Base-by-base conservation (phyloP, 2,329 filamentous ascomycete species). In the Biscogniauxia marginata region DNA sequence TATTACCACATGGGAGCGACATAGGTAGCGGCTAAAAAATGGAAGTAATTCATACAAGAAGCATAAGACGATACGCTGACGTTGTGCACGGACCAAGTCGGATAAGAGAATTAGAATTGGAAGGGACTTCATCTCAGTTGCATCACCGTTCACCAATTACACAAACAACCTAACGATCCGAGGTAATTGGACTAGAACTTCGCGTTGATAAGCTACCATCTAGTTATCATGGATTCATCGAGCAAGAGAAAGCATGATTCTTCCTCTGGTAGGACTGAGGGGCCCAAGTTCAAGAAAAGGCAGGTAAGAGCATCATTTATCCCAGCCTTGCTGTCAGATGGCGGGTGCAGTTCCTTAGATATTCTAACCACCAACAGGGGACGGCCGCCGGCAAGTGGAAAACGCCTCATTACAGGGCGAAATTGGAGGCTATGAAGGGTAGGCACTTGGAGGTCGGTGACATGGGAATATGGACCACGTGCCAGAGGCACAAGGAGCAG, bases 401-500 rank as follows among this genome's bases (percentile, higher is more conserved):
- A 67, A 87, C 84, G 22, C 75, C 84, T 13, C 80, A 84, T 58
- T 83, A 86, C 47, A 77, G 79, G 65, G 73, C 75, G 30, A 85
- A 81, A 66, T 63, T 75, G 46, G 74, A 75, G 19, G 70, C 65
- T 24, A 23, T 67, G 13, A 68, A 74, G 50, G 70, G 73, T 58
- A 73, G 73, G 43, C 68, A 72, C 11, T 73, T 92, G 49, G 83
- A 89, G 63, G 77, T 87, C 4, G 88, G 89, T 4, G 88, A 92
- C 66, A 77, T 80, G 52, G 90, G 90, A 4, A 85, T 93, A 56
- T 93, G 89, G 88, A 86, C 87, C 23, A 92, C 89, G 0, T 93
- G 88, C 69, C 84, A 87, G 51, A 83, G 87, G 68, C 84, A 84
- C 62, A 87, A 89, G 75, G 88, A 90, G 72, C 79, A 78, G 45